Evolutionary conservation across 108 stramenopile genomes (phyloP), one percentile per base, ranked within the genome.

Genomic region (Skeletonema costatum): DNA sequence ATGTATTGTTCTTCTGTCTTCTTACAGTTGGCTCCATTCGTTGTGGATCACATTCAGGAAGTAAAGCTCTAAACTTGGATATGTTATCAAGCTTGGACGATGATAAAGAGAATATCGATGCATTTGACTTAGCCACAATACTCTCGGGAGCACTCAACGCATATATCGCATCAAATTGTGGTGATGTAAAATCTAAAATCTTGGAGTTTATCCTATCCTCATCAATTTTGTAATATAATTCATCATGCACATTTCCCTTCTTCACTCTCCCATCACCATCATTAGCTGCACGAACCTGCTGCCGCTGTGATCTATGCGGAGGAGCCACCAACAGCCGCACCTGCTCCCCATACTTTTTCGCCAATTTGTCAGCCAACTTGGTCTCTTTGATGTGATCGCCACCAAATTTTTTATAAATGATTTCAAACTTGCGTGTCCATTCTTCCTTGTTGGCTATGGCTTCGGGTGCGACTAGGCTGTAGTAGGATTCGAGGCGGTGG

Each of bases 401-500:
- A 5, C 94, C 94, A 61, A 85, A 95, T 65, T 90, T 89, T 46
- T 71, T 71, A 66, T 87, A 92, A 32, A 95, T 93, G 69, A 90
- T 84, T 25, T 91, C 90, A 58, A 93, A 90, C 32, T 83, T 87
- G 30, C 64, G 46, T 44, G 71, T 70, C 94, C 94, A 95, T 68
- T 81, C 82, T 16, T 65, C 66, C 36, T 68, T 60, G 70, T 89
- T 77, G 17, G 85, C 48, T 32, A 84, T 86, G 36, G 78, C 76
- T 21, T 89, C 84, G 5, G 94, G 94, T 53, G 90, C 78, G 48
- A 95, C 80, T 53, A 90, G 76, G 29, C 85, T 81, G 66, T 95
- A 95, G 82, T 95, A 95, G 0, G 89, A 92, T 71, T 95, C 94
- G 38, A 95, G 74, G 19, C 94, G 90, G n/a, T 75, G 76, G 14